Conservation (phyloP, 768 basidiomycete genomes). For the Exidia glandulosa region DNA sequence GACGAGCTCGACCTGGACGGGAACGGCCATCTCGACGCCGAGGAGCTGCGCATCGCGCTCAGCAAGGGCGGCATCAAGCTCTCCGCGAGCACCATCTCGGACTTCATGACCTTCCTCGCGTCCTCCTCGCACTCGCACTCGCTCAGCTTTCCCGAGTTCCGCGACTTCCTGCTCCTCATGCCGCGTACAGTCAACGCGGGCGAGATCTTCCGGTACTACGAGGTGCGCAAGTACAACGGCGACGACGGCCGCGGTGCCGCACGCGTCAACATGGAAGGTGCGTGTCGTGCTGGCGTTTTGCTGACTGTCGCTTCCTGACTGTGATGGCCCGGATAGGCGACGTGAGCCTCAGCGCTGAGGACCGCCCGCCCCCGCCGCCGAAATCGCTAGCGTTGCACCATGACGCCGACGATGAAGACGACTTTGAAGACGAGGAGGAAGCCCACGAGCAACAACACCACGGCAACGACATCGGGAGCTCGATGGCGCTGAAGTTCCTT, state of each 20-base stretch:
- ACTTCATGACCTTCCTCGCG: slow-evolving; percentile 74
- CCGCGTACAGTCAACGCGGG: slow-evolving; percentile 69
- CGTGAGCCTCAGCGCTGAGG: slow-evolving; percentile 67
- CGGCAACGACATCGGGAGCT: slow-evolving; percentile 50
- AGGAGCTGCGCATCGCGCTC: slow-evolving; percentile 51
- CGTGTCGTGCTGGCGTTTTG: slow-evolving; percentile 9
- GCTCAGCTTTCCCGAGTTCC: slow-evolving; percentile 75
- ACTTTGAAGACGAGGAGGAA: slow-evolving; percentile 36
- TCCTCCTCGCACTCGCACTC: slow-evolving; percentile 55
- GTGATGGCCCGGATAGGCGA: slow-evolving; percentile 40
- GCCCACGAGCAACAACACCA: slow-evolving; percentile 45
- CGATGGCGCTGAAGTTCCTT: slow-evolving; percentile 78
- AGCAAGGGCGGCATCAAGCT: slow-evolving; percentile 65
- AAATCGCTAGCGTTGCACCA: not conserved
- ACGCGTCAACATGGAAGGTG: slow-evolving; percentile 85
- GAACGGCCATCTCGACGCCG: slow-evolving; percentile 68
- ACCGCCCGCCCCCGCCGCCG: slow-evolving; percentile 36
- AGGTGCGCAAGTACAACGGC: slow-evolving; percentile 53
- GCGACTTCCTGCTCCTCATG: slow-evolving; percentile 80
- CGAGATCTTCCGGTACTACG: slow-evolving; percentile 66
- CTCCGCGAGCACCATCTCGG: slow-evolving; percentile 54
- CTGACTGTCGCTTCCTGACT: slow-evolving; percentile 1
- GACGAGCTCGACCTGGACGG: slow-evolving; percentile 83
- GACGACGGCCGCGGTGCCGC: slow-evolving; percentile 70
- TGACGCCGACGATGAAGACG: slow-evolving; percentile 28